Conservation (phyloP, 108 stramenopile species). For the Cyclotella sp. region DNA sequence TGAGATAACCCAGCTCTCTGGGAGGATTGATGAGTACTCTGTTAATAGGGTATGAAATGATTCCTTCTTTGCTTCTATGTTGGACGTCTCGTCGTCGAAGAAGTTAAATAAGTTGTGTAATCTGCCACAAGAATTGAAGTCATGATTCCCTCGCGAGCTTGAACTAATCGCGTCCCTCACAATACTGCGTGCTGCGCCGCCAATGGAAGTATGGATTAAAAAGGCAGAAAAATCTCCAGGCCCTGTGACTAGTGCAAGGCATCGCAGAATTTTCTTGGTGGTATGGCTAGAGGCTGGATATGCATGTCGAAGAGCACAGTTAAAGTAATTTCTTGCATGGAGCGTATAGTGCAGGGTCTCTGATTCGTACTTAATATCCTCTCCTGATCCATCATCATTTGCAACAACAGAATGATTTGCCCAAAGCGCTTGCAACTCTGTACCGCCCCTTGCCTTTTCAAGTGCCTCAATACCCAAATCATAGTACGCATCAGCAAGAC, state of each 20-base stretch:
- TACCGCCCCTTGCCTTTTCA: constrained; percentile 31
- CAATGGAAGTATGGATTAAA: constrained; percentile 52
- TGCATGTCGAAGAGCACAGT: constrained; percentile 17
- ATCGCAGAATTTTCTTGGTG: constrained; percentile 64
- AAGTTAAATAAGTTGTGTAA: constrained; percentile 38
- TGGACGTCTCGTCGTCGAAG: constrained; percentile 41
- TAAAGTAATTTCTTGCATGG: constrained; percentile 44
- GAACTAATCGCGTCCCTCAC: constrained; percentile 19
- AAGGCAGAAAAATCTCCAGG: constrained; percentile 36
- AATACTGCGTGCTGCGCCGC: constrained; percentile 35
- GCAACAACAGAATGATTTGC: constrained; percentile 19
- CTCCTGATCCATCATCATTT: constrained; percentile 3
- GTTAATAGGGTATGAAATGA: constrained; percentile 9
- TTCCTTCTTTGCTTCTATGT: constrained; percentile 13
- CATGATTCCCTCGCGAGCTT: background rate
- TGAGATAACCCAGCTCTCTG: constrained; percentile 61
- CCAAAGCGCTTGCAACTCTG: constrained; percentile 61
- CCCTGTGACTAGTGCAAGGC: constrained; percentile 69
- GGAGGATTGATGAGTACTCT: constrained; percentile 33
- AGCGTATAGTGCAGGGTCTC: constrained; percentile 1
- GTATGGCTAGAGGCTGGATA: constrained; percentile 52
- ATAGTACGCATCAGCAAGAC: constrained; percentile 60
- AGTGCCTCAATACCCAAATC: constrained; percentile 57
- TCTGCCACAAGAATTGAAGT: background rate
- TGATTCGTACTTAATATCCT: background rate